Percentiles rank a stretch among this genome's conserved stretches.
Conservation (phyloP, 2,329 filamentous ascomycete species). For the Diplodia scrobiculata region DNA sequence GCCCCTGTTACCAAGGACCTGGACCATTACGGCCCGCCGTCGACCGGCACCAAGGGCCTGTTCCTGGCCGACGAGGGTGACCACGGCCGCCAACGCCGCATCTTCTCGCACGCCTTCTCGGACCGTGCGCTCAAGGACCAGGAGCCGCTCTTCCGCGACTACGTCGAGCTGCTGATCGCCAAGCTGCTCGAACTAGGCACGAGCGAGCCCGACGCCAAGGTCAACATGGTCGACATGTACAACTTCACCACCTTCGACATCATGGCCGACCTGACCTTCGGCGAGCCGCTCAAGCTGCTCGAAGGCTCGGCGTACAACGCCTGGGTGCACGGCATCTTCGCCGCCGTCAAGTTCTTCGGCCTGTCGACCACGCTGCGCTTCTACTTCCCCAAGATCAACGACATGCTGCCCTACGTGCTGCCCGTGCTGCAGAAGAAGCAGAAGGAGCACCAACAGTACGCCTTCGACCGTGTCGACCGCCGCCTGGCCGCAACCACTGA, state of each 20-base stretch:
- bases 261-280: constrained; percentile 42
- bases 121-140: constrained; percentile 47
- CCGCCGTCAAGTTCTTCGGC: constrained; percentile 32
- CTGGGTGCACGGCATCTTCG: constrained; percentile 41
- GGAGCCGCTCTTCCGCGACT: constrained; percentile 45
- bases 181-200: constrained; percentile 45
- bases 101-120: constrained; percentile 47
- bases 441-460: constrained; percentile 15
- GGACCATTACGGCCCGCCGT: constrained; percentile 36
- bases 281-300: constrained; percentile 40
- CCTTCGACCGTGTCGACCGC: constrained; percentile 18
- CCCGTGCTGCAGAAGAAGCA: constrained; percentile 10
- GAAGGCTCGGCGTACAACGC: constrained; percentile 36
- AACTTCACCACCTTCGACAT: constrained; percentile 43
- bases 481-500: constrained; percentile 1
- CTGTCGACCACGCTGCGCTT: constrained; percentile 20
- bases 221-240: constrained; percentile 33
- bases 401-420: constrained; percentile 11
- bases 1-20: constrained; percentile 40
- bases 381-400: constrained; percentile 23
- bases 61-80: constrained; percentile 44
- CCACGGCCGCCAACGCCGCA: constrained; percentile 47
- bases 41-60: constrained; percentile 43
- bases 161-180: constrained; percentile 38
- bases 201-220: constrained; percentile 30